Base-by-base conservation (phyloP, 192 early-diverging fungal genomes). In the Backusella morwellensis region DNA sequence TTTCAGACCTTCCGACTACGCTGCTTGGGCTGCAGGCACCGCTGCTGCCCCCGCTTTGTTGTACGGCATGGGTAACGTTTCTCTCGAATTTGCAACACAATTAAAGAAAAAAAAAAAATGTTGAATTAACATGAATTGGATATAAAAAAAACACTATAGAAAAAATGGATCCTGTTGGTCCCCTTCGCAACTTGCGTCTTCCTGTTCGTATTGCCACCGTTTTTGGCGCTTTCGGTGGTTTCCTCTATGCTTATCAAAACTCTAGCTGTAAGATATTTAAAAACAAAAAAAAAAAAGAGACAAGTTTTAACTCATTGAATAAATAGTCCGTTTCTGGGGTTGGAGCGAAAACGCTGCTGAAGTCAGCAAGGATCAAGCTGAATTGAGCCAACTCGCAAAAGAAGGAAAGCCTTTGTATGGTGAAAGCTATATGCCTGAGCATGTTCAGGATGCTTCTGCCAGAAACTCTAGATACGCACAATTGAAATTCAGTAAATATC, bases 291-390 rank as follows among this genome's bases (percentile, higher is more conserved):
- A 44, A 76, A 35, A 6, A 9, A 74, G n/a, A 6, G 23, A 50
- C 38, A 41, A 50, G 3, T 63, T 52, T 52, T 75, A 35, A 14
- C 12, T 14, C 21, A 56, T 70, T 54, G 41, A 66, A 11, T 70
- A 59, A 68, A 41, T 79, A 94, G 92, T 92, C 54, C 90, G 97
- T 78, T 99, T 99, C 88, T 96, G 92, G 92, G 97, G 97, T 35
- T 92, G 92, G 86, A 84, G 81, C 29, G 97, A 99, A 83, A 99
- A 99, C 83, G 83, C 82, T 50, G 84, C 88, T 50, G 97, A 99
- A 83, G 90, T 90, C 38, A 87, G 83, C 70, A 90, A 82, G 85
- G 89, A 93, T 84, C 84, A 83, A 29, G 77, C 74, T 26, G 93
- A 95, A 85, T 90, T 92, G 84, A 74, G 69, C 29, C 85, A 88